Evolutionary conservation across 129 eudicot species (phyloP).

Genomic region (carrot (Daucus carota)): DNA sequence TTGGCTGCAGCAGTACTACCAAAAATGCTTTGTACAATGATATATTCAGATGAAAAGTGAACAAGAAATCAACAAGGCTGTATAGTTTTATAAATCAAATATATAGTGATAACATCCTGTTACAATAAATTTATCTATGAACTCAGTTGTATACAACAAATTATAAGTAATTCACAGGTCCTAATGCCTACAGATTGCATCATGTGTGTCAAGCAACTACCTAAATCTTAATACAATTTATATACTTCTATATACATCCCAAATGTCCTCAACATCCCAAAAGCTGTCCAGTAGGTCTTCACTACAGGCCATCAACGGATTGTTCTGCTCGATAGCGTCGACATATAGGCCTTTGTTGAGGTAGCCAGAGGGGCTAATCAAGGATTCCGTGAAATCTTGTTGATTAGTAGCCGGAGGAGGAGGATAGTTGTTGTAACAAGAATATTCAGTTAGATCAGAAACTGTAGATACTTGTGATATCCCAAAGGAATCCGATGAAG

Average conservation of each 20-base stretch:
- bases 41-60: no score
- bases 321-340: slow-evolving; percentile 37
- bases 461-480: slow-evolving; percentile 44
- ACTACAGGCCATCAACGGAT: slow-evolving; percentile 39
- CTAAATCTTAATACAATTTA: neutral
- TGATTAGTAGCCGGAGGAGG: slow-evolving; percentile 22
- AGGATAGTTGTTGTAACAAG: slow-evolving; percentile 30
- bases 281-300: slow-evolving; percentile 43
- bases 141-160: no score
- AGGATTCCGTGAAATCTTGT: slow-evolving; percentile 30
- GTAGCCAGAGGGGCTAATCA: slow-evolving; percentile 58
- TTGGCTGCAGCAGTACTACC: no score
- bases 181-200: neutral
- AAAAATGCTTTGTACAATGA: no score
- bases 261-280: slow-evolving; percentile 82
- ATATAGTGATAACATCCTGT: neutral
- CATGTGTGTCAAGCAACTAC: neutral
- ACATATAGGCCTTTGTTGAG: slow-evolving; percentile 43
- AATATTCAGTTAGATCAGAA: slow-evolving; percentile 55
- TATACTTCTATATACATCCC: slow-evolving; percentile 8
- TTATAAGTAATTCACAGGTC: neutral
- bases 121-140: neutral
- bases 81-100: no score
- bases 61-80: no score
- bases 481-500: slow-evolving; percentile 55